These are phyloP conservation scores for Akanthomyces muscarius DNA, from an alignment of 2,329 filamentous ascomycete genomes.

Conservation along the genomic window DNA sequence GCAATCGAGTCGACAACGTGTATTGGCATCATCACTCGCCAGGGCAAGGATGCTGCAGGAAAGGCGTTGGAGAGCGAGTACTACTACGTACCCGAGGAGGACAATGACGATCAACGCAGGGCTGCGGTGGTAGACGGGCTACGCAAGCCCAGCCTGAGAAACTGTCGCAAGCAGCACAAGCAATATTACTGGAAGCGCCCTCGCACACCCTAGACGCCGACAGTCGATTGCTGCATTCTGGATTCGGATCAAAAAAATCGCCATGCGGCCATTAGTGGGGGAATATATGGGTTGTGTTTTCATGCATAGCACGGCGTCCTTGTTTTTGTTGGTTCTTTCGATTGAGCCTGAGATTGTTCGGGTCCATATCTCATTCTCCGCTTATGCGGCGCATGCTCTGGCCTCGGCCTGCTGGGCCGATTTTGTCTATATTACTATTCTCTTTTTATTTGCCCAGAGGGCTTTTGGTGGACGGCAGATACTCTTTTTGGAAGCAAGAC, in stretches of 20 bases:
- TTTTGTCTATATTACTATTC: slow-evolving; percentile 2
- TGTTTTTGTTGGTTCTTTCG: slow-evolving; percentile 1
- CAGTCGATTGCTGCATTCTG: neutral
- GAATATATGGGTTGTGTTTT: neutral
- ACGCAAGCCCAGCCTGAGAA: slow-evolving; percentile 81
- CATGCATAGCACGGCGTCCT: slow-evolving; percentile 15
- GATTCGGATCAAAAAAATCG: too few species aligned
- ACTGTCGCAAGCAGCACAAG: slow-evolving; percentile 95
- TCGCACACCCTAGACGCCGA: slow-evolving; percentile 46
- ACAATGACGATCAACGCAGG: slow-evolving; percentile 72
- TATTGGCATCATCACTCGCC: slow-evolving; percentile 81
- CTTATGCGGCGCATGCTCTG: neutral
- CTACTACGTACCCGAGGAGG: slow-evolving; percentile 89
- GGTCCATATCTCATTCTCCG: neutral
- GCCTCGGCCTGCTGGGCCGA: neutral
- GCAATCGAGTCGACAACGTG: slow-evolving; percentile 72
- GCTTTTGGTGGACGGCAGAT: slow-evolving; percentile 5
- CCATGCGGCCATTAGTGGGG: neutral
- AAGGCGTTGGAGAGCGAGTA: slow-evolving; percentile 93
- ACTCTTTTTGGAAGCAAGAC: neutral
- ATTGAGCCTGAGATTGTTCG: neutral
- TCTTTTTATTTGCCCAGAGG: neutral
- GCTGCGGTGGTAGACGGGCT: slow-evolving; percentile 81
- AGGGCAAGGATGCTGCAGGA: slow-evolving; percentile 94
- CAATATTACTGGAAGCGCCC: slow-evolving; percentile 70